Evolutionary conservation across 306 rosid genomes (phyloP).

Genomic region (Sophora flavescens): DNA sequence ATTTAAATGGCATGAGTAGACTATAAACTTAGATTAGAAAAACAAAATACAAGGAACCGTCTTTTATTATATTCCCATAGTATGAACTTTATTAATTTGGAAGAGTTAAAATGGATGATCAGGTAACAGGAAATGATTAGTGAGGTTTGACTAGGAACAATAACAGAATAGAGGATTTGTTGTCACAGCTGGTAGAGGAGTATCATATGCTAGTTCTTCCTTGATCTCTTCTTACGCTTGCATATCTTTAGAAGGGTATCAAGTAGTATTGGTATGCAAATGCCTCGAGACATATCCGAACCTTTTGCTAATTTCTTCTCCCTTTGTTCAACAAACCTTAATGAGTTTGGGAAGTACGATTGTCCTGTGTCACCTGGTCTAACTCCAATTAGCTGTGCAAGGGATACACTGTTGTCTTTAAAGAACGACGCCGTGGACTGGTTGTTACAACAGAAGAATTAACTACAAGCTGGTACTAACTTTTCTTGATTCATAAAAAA

Average conservation of each 20-base stretch:
- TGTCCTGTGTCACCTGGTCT: slow-evolving; percentile 58
- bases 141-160: slow-evolving; percentile 25
- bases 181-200: background rate
- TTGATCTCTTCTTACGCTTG: slow-evolving; percentile 58
- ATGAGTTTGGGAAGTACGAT: slow-evolving; percentile 53
- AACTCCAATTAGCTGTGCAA: slow-evolving; percentile 77
- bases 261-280: slow-evolving; percentile 62
- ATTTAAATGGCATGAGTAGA: too few relatives aligned
- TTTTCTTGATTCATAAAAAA: slow-evolving; percentile 6
- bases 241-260: slow-evolving; percentile 53
- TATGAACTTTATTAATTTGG: background rate
- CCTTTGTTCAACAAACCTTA: slow-evolving; percentile 52
- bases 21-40: background rate
- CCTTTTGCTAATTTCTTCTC: slow-evolving; percentile 36
- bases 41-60: slow-evolving; percentile 23
- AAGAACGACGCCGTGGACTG: slow-evolving; percentile 89
- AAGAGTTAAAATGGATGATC: background rate
- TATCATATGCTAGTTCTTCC: slow-evolving; percentile 44
- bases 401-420: slow-evolving; percentile 75
- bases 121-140: slow-evolving; percentile 22
- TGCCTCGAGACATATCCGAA: slow-evolving; percentile 47
- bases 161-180: slow-evolving; percentile 15
- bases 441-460: slow-evolving; percentile 39
- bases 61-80: background rate
- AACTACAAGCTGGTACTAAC: slow-evolving; percentile 30